Percentiles rank a stretch among this genome's conserved stretches.
These are phyloP conservation scores for Ascochyta pisi DNA, from an alignment of 2,329 filamentous ascomycete genomes.

Conservation along the genomic window DNA sequence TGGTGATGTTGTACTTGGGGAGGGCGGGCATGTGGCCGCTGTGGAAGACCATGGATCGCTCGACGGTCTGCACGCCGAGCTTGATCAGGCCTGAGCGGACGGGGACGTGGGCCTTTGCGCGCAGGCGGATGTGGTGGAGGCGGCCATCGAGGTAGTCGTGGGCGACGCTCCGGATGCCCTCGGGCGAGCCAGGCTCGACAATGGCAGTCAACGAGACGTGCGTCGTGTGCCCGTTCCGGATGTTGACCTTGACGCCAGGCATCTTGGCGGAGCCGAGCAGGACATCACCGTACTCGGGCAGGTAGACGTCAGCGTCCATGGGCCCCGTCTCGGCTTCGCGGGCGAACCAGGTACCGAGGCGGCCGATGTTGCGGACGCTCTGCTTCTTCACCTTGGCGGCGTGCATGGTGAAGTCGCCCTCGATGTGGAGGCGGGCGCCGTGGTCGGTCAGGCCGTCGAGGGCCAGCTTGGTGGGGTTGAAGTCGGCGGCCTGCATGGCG, in stretches of 20 bases:
- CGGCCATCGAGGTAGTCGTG: slow-evolving; percentile 88
- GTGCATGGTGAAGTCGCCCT: slow-evolving; percentile 83
- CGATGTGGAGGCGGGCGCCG: slow-evolving; percentile 79
- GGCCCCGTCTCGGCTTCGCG: slow-evolving; percentile 75
- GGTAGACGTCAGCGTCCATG: slow-evolving; percentile 75
- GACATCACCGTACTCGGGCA: slow-evolving; percentile 82
- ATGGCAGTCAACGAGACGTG: slow-evolving; percentile 80
- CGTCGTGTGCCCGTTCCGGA: slow-evolving; percentile 80
- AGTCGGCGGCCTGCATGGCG: slow-evolving; percentile 78
- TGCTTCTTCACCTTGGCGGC: slow-evolving; percentile 74
- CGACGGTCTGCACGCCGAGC: slow-evolving; percentile 77
- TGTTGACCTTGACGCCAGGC: slow-evolving; percentile 76
- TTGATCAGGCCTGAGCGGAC: slow-evolving; percentile 81
- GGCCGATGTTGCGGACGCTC: slow-evolving; percentile 76
- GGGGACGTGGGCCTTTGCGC: slow-evolving; percentile 74
- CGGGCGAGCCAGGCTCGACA: slow-evolving; percentile 75
- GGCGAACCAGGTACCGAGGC: slow-evolving; percentile 80
- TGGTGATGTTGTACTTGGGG: slow-evolving; percentile 82
- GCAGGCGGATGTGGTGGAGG: slow-evolving; percentile 72
- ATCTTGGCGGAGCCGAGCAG: slow-evolving; percentile 78
- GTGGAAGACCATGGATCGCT: slow-evolving; percentile 79
- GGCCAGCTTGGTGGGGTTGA: slow-evolving; percentile 83
- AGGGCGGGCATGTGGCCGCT: slow-evolving; percentile 76
- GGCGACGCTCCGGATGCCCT: slow-evolving; percentile 78
- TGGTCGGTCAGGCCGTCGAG: slow-evolving; percentile 82